These are phyloP conservation scores for Daldinia sp. DNA, from an alignment of 2,329 filamentous ascomycete species.

Conservation along the genomic window DNA sequence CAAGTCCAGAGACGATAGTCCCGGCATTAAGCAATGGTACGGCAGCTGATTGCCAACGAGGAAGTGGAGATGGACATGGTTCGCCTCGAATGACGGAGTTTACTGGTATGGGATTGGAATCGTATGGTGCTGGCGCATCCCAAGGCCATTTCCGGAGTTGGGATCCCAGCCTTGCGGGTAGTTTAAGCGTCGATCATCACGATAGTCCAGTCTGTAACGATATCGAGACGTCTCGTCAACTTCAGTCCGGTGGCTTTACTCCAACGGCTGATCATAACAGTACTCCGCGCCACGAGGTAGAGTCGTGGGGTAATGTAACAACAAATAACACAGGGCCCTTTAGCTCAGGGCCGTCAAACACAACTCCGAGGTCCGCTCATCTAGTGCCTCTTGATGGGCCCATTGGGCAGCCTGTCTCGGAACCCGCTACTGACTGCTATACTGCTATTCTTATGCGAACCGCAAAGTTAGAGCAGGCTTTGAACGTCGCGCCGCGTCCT, in stretches of 20 bases:
- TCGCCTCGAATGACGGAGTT: neutral
- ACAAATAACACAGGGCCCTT: neutral
- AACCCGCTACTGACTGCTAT: conserved; percentile 23
- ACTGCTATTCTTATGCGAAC: conserved; percentile 24
- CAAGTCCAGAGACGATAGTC: neutral
- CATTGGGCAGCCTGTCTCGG: neutral
- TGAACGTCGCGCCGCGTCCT: conserved; percentile 10
- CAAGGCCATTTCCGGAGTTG: neutral
- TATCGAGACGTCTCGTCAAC: neutral
- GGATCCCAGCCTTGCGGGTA: neutral
- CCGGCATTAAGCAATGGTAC: neutral
- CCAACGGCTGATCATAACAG: neutral
- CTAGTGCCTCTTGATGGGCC: neutral
- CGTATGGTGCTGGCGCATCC: neutral
- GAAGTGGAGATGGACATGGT: neutral
- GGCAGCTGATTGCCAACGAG: neutral
- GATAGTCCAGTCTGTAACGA: neutral
- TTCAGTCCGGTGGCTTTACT: neutral
- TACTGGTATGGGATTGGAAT: neutral
- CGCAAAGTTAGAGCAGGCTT: conserved; percentile 26
- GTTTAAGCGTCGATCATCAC: neutral
- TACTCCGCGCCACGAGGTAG: neutral
- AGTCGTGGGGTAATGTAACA: neutral
- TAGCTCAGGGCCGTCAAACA: neutral
- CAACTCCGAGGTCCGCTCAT: conserved; percentile 6